Base-by-base conservation (phyloP, 2,329 filamentous ascomycete species). In the Aureobasidium sp. region DNA sequence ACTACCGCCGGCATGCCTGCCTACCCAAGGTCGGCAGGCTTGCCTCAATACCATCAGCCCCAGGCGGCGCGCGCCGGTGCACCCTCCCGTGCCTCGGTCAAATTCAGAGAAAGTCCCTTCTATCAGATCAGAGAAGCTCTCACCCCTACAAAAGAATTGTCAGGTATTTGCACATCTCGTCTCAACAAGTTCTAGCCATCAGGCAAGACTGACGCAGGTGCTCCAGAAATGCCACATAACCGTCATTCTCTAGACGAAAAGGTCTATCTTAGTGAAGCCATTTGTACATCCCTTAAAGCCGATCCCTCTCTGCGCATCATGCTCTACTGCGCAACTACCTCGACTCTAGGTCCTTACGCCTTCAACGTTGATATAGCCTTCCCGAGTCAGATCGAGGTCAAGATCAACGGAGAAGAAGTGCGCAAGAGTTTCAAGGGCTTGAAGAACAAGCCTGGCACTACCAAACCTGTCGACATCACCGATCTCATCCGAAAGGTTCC, bases 381-480 rank as follows among this genome's bases (percentile, higher is more conserved):
- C 67, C 94, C 94, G 1, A 86, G 93, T 68, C 91, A 97, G 75
- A 89, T 94, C 36, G 94, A 99, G 72, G 82, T 99, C 62, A 93
- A 91, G 72, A 85, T 96, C 62, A 99, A 99, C 68, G 83, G 86
- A 10, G 88, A 88, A 37, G 91, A 97, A 62, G 83, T 97, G 67
- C 94, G 93, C 74, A 88, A 89, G n/a, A 99, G 97, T 72, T 82
- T 96, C 67, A 89, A 94, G 67, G 94, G 94, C 5, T 76, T 99
- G 65, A 99, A 99, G 76, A 97, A 96, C 74, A 96, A 94, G 74
- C 90, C 93, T 7, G 94, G 94, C 26, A 95, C 94, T 48, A 99
- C 94, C 44, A 87, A 91, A 69, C 94, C 94, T 8, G 91, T 90
- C 51, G 94, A 99, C 75, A 88, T 99, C 65, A 99, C 94, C 8